Conservation (phyloP, 2,329 filamentous ascomycete genomes). For the Microcyclospora pomicola region DNA sequence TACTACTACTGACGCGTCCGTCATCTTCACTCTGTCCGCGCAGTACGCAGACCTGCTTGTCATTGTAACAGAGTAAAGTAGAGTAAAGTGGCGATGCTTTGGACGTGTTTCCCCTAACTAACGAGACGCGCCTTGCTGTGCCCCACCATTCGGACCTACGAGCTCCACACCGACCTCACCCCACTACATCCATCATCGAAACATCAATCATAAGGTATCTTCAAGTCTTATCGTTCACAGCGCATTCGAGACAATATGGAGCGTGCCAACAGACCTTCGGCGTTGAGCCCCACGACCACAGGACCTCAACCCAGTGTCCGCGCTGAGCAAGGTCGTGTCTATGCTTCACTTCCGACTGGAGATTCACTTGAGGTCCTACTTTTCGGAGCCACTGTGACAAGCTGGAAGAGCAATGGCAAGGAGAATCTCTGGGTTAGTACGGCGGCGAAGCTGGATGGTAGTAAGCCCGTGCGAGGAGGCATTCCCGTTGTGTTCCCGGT, state of each 20-base stretch:
- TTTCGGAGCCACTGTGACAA: conserved; percentile 83
- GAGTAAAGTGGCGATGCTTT: too few species aligned
- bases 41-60: too few species aligned
- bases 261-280: conserved; percentile 68
- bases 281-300: conserved; percentile 53
- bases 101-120: too few species aligned
- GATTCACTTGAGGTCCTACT: conserved; percentile 77
- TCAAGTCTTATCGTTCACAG: too few species aligned
- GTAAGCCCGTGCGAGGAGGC: conserved; percentile 78
- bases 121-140: too few species aligned
- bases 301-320: conserved; percentile 62
- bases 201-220: too few species aligned
- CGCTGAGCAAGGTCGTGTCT: conserved; percentile 56
- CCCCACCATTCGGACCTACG: too few species aligned
- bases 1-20: too few species aligned
- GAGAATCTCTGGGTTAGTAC: conserved; percentile 20
- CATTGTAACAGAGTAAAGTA: too few species aligned
- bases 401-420: conserved; percentile 69
- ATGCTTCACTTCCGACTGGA: conserved; percentile 70
- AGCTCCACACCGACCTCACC: too few species aligned
- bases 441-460: conserved; percentile 63
- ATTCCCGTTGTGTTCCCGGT: conserved; percentile 91
- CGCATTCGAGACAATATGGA: conserved; percentile 40
- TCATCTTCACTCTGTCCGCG: too few species aligned
- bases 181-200: too few species aligned